Base-by-base conservation (phyloP, 768 basidiomycete genomes). In the Panaeolus papilionaceus region DNA sequence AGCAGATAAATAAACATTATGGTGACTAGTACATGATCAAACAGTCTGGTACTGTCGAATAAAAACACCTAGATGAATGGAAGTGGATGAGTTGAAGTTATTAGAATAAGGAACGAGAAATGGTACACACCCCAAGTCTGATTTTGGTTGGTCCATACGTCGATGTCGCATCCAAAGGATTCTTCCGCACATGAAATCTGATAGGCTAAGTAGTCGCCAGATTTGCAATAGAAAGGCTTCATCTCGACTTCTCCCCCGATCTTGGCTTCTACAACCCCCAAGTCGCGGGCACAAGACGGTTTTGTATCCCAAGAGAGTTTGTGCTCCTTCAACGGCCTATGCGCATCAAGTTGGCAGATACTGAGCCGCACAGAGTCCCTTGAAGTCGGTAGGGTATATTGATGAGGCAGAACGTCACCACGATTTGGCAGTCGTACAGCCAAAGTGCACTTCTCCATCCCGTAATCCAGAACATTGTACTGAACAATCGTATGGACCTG, bases 141-240 rank as follows among this genome's bases (percentile, higher is more conserved):
- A 64, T 77, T 75, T 8, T 77, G 76, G 66, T 77, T 77, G 11
- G 76, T 72, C 76, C 76, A 77, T 28, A 77, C 72, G 62, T 77
- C 75, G 14, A 77, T 68, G 33, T 71, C 68, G 49, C 76, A 77
- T 14, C 68, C 67, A 20, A 64, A 64, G 38, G 69, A 71, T 14
- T 66, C 67, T 26, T 71, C 64, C 11, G 72, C 61, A 62, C 76
- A 77, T n/a, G 76, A 74, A 11, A 77, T 67, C 62, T 75, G 73
- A 67, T 72, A 75, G 33, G 72, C 71, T 9, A 74, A 26, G 66
- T 74, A 75, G n/a, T 72, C 68, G 7, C 76, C 76, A 18, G 73
- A 72, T 51, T 74, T 74, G 67, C 76, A 77, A 14, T 61, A 28
- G 54, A 77, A 75, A 0, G 71, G 67, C 28, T 68, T 68, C 63